Conservation (phyloP, 2,329 filamentous ascomycete species). For the Westerdykella ornata region DNA sequence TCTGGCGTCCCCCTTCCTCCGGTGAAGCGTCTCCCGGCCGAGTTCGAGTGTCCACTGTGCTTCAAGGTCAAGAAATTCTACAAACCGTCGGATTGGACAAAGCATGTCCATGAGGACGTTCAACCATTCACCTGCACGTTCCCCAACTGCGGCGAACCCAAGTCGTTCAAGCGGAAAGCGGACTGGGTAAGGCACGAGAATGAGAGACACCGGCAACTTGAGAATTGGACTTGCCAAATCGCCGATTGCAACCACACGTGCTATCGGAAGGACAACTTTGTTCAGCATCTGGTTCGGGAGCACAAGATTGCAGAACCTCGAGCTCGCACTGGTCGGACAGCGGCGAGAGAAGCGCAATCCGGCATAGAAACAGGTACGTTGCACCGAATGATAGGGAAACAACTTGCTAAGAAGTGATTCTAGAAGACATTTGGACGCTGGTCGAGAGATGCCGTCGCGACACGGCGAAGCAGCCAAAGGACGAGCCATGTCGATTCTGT, state of each 20-base stretch:
- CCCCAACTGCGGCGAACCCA: conserved; percentile 71
- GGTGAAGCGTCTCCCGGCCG: conserved; percentile 66
- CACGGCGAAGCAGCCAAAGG: conserved; percentile 57
- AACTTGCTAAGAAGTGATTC: conserved; percentile 10
- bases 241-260: conserved; percentile 75
- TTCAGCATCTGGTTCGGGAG: conserved; percentile 85
- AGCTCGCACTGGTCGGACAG: conserved; percentile 56
- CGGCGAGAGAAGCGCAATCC: conserved; percentile 24
- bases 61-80: conserved; percentile 78
- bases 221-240: conserved; percentile 84
- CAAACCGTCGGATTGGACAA: conserved; percentile 94
- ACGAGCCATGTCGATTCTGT: conserved; percentile 84
- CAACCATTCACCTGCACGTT: conserved; percentile 93
- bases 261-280: conserved; percentile 84
- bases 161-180: conserved; percentile 90
- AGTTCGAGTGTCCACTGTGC: conserved; percentile 85
- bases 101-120: conserved; percentile 90
- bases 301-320: conserved; percentile 82
- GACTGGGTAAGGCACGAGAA: conserved; percentile 96
- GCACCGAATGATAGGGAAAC: not conserved
- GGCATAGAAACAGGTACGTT: conserved; percentile 23
- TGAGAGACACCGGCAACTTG: conserved; percentile 79
- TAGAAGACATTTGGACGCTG: conserved; percentile 65
- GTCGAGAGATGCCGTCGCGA: conserved; percentile 72
- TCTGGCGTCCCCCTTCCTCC: conserved; percentile 75